Base-by-base conservation (phyloP, 148 eudicot species). In the Rhododendron molle region DNA sequence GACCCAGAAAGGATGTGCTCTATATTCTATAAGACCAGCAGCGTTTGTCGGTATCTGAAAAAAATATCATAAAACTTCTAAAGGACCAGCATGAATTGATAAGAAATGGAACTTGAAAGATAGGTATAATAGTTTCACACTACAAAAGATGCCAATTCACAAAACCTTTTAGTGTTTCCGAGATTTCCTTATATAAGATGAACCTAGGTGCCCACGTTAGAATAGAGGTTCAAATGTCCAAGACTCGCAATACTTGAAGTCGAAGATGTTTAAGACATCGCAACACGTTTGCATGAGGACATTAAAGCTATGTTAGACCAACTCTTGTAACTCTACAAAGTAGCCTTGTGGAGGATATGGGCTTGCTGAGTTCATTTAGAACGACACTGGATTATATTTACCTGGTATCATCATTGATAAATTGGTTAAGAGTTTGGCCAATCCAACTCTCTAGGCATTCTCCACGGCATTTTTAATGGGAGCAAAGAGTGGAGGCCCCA, bases 1-100 rank as follows among this genome's bases (percentile, higher is more conserved):
- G 84, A 86, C 86, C 99, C 99, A 97, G 89, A 95, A 97, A 82
- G 96, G 99, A 89, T 95, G 98, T 85, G 99, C 99, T 87, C 99
- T 88, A 82, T 97, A 97, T 90, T 97, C 99, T 28, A 97, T 97
- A 34, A 92, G 93, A 67, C 98, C 99, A 77, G 92, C 92, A 32
- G 89, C 88, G 86, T 97, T 97, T 78, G 98, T 90, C 6, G 98
- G 98, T 78, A 97, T 95, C 99, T 97, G 85, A 58, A 77, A 82
- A 65, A 71, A 18, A 69, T 38, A 8, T 77, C 11, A 18, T 23
- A 43, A 20, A 77, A 77, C 80, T 77, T 44, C 80, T 44, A 11
- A 40, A 40, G 80, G 80, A 21, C 7, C 54, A 44, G 46, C 52
- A 77, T 0, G 8, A 77, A 40, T 20, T 23, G 80, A 23, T 23